Evolutionary conservation across 2,329 filamentous ascomycete genomes (phyloP), one percentile per base, ranked within the genome.

Genomic region (Cercospora zeae-maydis): DNA sequence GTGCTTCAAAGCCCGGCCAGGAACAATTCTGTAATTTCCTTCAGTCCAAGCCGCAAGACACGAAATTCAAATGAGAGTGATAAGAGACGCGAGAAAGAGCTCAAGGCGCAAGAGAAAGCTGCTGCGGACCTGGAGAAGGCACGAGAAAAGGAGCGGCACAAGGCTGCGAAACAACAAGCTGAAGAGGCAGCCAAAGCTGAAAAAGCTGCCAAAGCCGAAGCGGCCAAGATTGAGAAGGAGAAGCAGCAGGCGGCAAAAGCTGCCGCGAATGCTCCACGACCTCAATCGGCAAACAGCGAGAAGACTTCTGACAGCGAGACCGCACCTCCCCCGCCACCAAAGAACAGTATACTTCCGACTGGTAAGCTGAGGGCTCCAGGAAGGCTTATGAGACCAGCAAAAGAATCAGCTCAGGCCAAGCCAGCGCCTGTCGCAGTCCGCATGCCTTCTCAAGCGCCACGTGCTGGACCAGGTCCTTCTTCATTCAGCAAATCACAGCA

Each of bases 401-500:
- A 82, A 69, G 68, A 84, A 83, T 66, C 80, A 75, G 54, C 82
- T 79, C 71, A 81, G 87, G 58, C 86, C 86, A 91, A 87, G 73
- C 86, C 88, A 63, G 85, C 84, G 0, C 89, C 88, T 7, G 91
- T 89, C 2, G 85, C 89, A 62, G 92, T 89, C 70, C 85, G 84
- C 62, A 88, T 91, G 63, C 89, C 75, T 61, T 76, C 78, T 54
- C 74, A 76, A 57, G 75, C 78, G 56, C 74, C 75, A 58, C 75
- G 78, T 60, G 68, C 76, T 58, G 70, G 71, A 34, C 66, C 71
- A 33, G 49, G 67, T 11, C 62, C 65, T 14, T 62, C 66, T 4
- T 66, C 68, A 14, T 65, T 71, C n/a, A 67, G 65, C 13, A 71
- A 69, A 37, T 71, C 69, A 8, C 71, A 70, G 21, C 59, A 64